Percentiles rank a stretch among this genome's conserved stretches.
These are phyloP conservation scores for Aspergillus persii DNA, from an alignment of 2,329 filamentous ascomycete genomes.

Conservation along the genomic window DNA sequence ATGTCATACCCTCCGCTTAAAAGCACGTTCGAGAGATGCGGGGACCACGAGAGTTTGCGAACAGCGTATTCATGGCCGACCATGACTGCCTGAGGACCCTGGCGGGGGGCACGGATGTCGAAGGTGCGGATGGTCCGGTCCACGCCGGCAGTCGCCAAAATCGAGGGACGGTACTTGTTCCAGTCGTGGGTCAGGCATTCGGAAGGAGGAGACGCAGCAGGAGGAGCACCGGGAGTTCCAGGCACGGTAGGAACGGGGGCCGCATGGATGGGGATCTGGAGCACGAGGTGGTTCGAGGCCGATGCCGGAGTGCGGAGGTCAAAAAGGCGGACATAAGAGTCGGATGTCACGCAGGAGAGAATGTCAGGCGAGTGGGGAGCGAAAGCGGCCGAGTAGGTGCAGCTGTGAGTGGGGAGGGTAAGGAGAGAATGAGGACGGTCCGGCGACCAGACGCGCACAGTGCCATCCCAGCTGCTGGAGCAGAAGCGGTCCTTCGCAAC, in stretches of 20 bases:
- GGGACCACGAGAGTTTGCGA: conserved; percentile 82
- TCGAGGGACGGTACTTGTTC: conserved; percentile 91
- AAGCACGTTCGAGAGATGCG: conserved; percentile 84
- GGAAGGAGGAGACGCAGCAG: conserved; percentile 56
- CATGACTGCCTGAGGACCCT: conserved; percentile 71
- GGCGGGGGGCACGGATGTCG: conserved; percentile 74
- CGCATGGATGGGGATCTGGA: conserved; percentile 80
- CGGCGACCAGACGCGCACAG: conserved; percentile 93
- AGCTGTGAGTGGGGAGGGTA: conserved; percentile 87
- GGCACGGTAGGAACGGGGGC: conserved; percentile 52
- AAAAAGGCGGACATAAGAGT: conserved; percentile 86
- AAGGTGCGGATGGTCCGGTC: conserved; percentile 86
- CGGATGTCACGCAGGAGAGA: conserved; percentile 82
- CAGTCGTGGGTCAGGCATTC: conserved; percentile 95
- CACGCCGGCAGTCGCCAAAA: conserved; percentile 85
- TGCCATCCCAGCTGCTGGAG: conserved; percentile 93
- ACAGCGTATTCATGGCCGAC: conserved; percentile 90
- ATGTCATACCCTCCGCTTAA: conserved; percentile 95
- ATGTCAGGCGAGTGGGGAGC: conserved; percentile 83
- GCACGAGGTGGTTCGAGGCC: conserved; percentile 81
- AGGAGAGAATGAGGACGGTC: conserved; percentile 69
- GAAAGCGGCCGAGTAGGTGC: conserved; percentile 91
- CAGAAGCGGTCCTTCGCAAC: conserved; percentile 87
- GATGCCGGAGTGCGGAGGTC: conserved; percentile 84
- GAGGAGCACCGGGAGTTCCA: conserved; percentile 34